These are phyloP conservation scores for Cryptosporidium canis DNA, from an alignment of 169 alveolate species.

Conservation along the genomic window DNA sequence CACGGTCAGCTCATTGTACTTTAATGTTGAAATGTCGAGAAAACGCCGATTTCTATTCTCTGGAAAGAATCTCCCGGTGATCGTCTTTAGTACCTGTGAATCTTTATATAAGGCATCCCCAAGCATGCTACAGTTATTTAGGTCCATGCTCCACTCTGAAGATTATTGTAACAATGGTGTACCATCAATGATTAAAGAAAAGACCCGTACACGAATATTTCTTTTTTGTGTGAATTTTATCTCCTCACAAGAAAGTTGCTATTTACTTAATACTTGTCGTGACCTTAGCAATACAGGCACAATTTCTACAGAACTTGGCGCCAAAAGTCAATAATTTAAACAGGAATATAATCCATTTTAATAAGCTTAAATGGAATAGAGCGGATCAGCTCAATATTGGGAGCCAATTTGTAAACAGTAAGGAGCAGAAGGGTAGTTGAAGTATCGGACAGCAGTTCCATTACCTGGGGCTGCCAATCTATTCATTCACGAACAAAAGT, in stretches of 20 bases:
- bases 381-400: too few species aligned
- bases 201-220: background rate
- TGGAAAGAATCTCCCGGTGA: slow-evolving; percentile 67
- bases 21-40: slow-evolving; percentile 27
- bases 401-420: too few species aligned
- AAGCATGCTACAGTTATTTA: background rate
- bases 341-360: too few species aligned
- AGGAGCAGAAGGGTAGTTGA: too few species aligned
- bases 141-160: background rate
- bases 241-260: background rate
- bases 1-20: background rate
- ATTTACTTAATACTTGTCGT: slow-evolving; percentile 19
- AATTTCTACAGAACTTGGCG: background rate
- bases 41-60: background rate
- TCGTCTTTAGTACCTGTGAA: background rate
- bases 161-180: background rate
- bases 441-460: too few species aligned
- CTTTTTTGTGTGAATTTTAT: slow-evolving; percentile 1
- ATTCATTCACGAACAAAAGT: background rate
- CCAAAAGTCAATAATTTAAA: background rate
- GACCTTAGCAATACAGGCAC: background rate
- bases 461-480: too few species aligned
- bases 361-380: too few species aligned
- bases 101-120: slow-evolving; percentile 1
- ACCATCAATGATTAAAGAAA: background rate